Conservation (phyloP, 257 asterid species). For the Fraxinus cuspidata region DNA sequence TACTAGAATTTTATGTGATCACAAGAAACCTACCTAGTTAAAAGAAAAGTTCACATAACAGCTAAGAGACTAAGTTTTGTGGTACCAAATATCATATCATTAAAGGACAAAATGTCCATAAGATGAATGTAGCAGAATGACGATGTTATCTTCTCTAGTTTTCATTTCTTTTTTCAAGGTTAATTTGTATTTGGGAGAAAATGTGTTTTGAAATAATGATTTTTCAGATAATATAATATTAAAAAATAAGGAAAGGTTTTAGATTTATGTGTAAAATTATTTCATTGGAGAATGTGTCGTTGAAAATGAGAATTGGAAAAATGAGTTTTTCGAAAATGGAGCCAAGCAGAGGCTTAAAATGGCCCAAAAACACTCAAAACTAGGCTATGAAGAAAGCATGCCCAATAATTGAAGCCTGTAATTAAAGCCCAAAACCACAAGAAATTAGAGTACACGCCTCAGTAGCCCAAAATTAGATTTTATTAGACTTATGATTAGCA, state of each 20-base stretch:
- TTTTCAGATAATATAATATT: too few species aligned
- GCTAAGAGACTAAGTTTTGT: not conserved
- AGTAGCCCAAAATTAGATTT: not conserved
- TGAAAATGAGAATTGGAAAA: too few species aligned
- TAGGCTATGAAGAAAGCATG: not conserved
- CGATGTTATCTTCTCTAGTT: not conserved
- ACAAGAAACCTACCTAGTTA: not conserved
- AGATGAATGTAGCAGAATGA: not conserved
- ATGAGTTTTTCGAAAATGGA: too few species aligned
- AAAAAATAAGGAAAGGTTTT: too few species aligned
- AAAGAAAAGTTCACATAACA: not conserved
- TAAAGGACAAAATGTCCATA: too few species aligned
- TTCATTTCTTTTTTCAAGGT: too few species aligned
- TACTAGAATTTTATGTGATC: not conserved
- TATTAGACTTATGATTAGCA: not conserved
- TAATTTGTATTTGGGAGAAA: too few species aligned
- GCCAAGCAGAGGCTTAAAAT: too few species aligned
- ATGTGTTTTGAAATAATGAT: too few species aligned
- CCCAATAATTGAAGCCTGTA: too few species aligned
- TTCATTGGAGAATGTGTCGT: too few species aligned
- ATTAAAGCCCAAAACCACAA: not conserved
- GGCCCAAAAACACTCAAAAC: not conserved
- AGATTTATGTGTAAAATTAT: too few species aligned
- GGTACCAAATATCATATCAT: not conserved
- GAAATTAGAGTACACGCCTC: not conserved